These are phyloP conservation scores for Cryptococcus sp. DNA, from an alignment of 1,284 basidiomycete species.

Conservation along the genomic window DNA sequence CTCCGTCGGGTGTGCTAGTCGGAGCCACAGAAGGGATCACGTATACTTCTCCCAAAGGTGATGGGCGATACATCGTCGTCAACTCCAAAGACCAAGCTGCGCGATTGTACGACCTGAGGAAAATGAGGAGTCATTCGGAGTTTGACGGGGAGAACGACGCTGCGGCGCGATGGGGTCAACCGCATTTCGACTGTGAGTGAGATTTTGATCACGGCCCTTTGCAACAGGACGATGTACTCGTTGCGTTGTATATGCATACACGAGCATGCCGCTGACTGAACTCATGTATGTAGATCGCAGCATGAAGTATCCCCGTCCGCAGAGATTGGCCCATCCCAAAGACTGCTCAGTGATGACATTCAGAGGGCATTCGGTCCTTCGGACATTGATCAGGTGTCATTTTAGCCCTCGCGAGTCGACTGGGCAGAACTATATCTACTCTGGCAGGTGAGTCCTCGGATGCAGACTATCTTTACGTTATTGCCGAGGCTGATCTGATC, in stretches of 20 bases:
- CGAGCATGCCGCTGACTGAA: not conserved
- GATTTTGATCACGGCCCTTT: conserved; percentile 43
- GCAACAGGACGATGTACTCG: too few relatives aligned
- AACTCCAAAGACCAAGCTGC: conserved; percentile 96
- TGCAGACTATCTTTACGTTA: too few relatives aligned
- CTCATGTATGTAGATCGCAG: conserved; percentile 59
- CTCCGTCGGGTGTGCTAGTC: conserved; percentile 87
- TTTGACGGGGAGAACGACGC: conserved; percentile 62
- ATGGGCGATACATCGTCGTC: conserved; percentile 93
- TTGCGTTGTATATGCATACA: not conserved
- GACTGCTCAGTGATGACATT: conserved; percentile 97
- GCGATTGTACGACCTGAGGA: conserved; percentile 91
- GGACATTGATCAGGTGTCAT: conserved; percentile 92
- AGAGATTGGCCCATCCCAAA: conserved; percentile 64
- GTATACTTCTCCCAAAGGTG: conserved; percentile 80
- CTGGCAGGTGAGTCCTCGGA: conserved; percentile 58
- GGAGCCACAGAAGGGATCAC: conserved; percentile 96
- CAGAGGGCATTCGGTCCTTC: conserved; percentile 86
- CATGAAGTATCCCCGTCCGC: conserved; percentile 57
- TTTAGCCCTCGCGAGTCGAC: conserved; percentile 92
- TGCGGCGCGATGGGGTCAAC: conserved; percentile 62
- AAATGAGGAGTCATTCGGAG: conserved; percentile 77
- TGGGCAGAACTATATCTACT: conserved; percentile 90
- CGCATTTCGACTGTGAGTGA: conserved; percentile 74
- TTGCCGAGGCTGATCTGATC: not conserved